phyloP scores from a whole-genome alignment of 495 filamentous ascomycete species.

The Penicillium flavigenum region DNA sequence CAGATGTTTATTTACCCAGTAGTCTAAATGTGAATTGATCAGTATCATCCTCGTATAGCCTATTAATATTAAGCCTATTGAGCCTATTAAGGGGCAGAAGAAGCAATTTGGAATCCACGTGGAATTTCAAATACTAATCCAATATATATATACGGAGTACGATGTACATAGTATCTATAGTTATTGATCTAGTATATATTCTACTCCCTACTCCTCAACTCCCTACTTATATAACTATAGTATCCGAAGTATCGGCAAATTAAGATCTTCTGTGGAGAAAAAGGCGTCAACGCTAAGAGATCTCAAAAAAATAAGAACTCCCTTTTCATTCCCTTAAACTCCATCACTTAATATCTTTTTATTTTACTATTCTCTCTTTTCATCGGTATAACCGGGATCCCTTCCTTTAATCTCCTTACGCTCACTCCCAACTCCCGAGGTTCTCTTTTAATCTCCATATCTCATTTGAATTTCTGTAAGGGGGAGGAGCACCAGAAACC shows the following conservation, averaged over 20 bases:
- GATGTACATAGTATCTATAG: not conserved
- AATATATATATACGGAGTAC: not conserved
- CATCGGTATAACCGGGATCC: conserved; percentile 2
- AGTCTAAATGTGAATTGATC: not conserved
- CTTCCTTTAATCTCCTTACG: conserved; percentile 3
- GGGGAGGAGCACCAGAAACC: conserved; percentile 12
- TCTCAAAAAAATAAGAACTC: not conserved
- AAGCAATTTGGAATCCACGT: not conserved
- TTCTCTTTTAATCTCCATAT: not conserved
- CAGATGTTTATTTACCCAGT: not conserved
- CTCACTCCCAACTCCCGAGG: conserved; percentile 7
- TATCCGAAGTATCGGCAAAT: not conserved
- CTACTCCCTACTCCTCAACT: too few relatives aligned
- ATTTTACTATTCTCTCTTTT: not conserved
- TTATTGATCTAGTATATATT: not conserved
- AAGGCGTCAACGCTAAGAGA: not conserved
- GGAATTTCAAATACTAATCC: not conserved
- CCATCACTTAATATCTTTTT: not conserved
- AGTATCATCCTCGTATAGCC: not conserved
- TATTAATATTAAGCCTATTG: not conserved
- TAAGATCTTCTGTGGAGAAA: not conserved
- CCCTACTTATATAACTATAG: too few relatives aligned
- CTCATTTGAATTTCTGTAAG: conserved; percentile 15
- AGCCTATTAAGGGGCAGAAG: conserved; percentile 4
- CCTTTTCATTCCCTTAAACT: not conserved